phyloP scores from a whole-genome alignment of 2,329 filamentous ascomycete species.

The Ophiostoma ulmi region DNA sequence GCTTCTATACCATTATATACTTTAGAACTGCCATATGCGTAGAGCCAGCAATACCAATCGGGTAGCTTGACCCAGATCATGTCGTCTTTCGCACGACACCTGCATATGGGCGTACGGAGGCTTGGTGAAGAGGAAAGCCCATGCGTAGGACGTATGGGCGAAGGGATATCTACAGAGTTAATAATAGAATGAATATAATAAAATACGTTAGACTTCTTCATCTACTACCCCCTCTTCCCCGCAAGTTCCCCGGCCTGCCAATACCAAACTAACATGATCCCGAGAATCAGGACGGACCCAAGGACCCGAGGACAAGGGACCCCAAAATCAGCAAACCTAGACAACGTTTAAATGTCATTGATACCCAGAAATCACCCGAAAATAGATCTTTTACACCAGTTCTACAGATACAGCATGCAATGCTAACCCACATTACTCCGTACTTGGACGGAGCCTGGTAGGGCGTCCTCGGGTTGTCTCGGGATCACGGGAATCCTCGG shows the following conservation, averaged over 20 bases:
- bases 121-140: background rate
- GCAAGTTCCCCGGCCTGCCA: slow-evolving; percentile 5
- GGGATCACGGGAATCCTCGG: slow-evolving; percentile 17
- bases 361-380: background rate
- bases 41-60: background rate
- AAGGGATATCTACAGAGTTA: background rate
- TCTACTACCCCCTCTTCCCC: background rate
- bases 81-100: background rate
- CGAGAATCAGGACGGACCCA: background rate
- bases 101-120: slow-evolving; percentile 7
- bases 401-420: background rate
- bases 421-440: slow-evolving; percentile 13
- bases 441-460: slow-evolving; percentile 12
- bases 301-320: background rate
- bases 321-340: background rate
- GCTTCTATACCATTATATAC: background rate
- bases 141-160: slow-evolving; percentile 3
- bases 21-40: background rate
- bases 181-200: too few species aligned
- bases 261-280: background rate
- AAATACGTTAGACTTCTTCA: background rate
- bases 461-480: slow-evolving; percentile 19
- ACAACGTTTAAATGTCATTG: background rate
- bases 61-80: background rate
- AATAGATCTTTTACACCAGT: background rate